Percentiles rank a stretch among this genome's conserved stretches.
Evolutionary conservation across 2,329 filamentous ascomycete species (phyloP).

Genomic region (Sclerotinia trifoliorum): DNA sequence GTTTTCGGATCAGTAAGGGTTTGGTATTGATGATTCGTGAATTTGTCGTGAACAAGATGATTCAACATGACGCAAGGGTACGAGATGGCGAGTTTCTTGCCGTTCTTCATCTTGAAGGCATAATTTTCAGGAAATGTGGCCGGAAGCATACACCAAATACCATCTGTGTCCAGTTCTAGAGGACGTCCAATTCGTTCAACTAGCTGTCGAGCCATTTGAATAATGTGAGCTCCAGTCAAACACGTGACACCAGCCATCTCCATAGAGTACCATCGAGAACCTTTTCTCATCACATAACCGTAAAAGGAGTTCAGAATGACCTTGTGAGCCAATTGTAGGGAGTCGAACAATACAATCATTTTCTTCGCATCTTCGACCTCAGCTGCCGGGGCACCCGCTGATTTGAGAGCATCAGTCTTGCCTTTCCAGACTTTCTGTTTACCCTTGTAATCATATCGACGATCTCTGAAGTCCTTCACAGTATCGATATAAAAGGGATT

Average conservation of each 20-base stretch:
- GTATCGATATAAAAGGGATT: conserved; percentile 99
- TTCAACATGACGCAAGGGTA: conserved; percentile 99
- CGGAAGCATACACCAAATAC: conserved; percentile 99
- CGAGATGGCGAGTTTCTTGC: conserved; percentile 94
- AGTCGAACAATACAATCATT: conserved; percentile 97
- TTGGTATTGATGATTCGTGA: conserved; percentile 98
- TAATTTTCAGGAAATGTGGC: conserved; percentile 97
- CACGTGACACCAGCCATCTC: conserved; percentile 99
- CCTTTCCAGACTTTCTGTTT: conserved; percentile 98
- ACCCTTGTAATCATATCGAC: conserved; percentile 97
- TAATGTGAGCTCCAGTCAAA: conserved; percentile 92
- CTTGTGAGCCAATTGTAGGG: conserved; percentile 93
- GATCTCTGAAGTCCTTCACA: conserved; percentile 92
- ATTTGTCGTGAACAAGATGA: conserved; percentile 88
- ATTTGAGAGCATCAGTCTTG: conserved; percentile 84
- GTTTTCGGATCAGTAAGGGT: conserved; percentile 74
- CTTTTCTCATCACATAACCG: conserved; percentile 98
- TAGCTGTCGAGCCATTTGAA: conserved; percentile 90
- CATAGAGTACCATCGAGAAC: conserved; percentile 97
- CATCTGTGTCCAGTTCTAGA: conserved; percentile 92
- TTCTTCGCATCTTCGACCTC: conserved; percentile 96
- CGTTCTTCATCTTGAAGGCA: conserved; percentile 87
- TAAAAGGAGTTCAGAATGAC: conserved; percentile 99
- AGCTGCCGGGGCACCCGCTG: conserved; percentile 68
- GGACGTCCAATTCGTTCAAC: conserved; percentile 92